phyloP scores from a whole-genome alignment of 169 alveolate species.

The Cryptosporidium parvum region DNA sequence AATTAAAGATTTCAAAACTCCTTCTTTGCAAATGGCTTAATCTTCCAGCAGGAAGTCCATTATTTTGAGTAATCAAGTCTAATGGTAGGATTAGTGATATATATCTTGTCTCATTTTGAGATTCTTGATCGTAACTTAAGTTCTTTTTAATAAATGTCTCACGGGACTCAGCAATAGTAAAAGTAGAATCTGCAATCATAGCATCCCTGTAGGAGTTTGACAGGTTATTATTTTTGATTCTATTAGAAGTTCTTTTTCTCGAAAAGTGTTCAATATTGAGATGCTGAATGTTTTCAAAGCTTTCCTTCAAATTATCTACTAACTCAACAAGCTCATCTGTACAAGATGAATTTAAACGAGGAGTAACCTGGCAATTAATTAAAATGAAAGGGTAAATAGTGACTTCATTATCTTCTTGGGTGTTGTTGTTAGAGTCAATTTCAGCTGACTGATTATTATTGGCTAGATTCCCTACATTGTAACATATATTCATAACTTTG shows the following conservation, averaged over 20 bases:
- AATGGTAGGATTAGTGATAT: slow-evolving; percentile 51
- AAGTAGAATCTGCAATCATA: slow-evolving; percentile 56
- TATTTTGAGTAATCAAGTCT: background rate
- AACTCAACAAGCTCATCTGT: slow-evolving; percentile 13
- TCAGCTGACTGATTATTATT: background rate
- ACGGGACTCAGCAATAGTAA: slow-evolving; percentile 64
- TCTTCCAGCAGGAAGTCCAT: slow-evolving; percentile 7
- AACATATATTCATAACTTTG: slow-evolving; percentile 26
- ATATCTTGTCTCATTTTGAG: slow-evolving; percentile 38
- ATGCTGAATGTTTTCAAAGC: slow-evolving; percentile 12
- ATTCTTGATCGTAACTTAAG: background rate
- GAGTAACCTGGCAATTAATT: slow-evolving; percentile 14
- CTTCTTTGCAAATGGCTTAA: slow-evolving; percentile 36
- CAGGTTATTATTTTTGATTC: slow-evolving; percentile 60
- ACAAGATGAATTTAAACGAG: background rate
- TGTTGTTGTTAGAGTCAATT: background rate
- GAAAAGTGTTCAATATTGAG: slow-evolving; percentile 9
- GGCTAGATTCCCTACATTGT: slow-evolving; percentile 15
- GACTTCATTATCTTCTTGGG: background rate
- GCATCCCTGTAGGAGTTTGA: slow-evolving; percentile 70
- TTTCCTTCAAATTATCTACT: background rate
- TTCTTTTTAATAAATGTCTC: slow-evolving; percentile 46
- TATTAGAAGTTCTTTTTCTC: slow-evolving; percentile 44
- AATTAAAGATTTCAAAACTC: slow-evolving; percentile 36
- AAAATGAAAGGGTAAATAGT: slow-evolving; percentile 18